Evolutionary conservation across 1,284 basidiomycete species (phyloP).

Genomic region (Trametes polyzona): DNA sequence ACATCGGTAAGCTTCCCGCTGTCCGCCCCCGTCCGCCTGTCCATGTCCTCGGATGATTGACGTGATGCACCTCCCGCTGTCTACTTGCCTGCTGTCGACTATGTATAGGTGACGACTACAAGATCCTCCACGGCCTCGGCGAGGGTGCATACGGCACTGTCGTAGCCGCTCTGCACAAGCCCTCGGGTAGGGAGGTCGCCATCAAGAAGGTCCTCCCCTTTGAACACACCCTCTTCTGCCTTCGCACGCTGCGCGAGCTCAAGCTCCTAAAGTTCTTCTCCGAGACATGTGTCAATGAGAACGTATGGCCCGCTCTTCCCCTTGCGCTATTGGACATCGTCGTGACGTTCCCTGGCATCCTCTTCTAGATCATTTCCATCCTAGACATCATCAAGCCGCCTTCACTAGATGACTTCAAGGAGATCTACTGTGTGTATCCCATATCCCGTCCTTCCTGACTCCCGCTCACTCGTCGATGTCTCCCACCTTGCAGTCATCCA

Average conservation of each 20-base stretch:
- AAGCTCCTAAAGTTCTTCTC: constrained; percentile 87
- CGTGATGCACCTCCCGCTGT: neutral
- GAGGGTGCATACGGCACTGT: constrained; percentile 83
- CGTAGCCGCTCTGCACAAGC: constrained; percentile 67
- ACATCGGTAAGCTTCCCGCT: constrained; percentile 52
- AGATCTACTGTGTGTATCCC: constrained; percentile 69
- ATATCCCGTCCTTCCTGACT: neutral
- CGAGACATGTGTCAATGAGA: constrained; percentile 80
- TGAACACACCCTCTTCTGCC: constrained; percentile 80
- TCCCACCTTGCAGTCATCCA: constrained; percentile 65
- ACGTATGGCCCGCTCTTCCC: constrained; percentile 42
- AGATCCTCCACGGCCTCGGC: constrained; percentile 72
- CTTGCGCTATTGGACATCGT: constrained; percentile 14
- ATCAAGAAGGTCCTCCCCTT: constrained; percentile 88
- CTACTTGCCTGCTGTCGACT: neutral
- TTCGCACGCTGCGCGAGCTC: constrained; percentile 78
- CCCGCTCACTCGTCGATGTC: neutral
- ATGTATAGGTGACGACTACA: constrained; percentile 69
- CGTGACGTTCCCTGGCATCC: neutral
- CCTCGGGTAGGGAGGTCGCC: constrained; percentile 68
- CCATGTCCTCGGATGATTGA: constrained; percentile 7
- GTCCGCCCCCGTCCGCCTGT: neutral
- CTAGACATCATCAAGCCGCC: constrained; percentile 85
- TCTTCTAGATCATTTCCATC: constrained; percentile 77
- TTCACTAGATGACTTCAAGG: constrained; percentile 79